A percentile compares a stretch with the other conserved stretches of the same genome.
phyloP scores from a whole-genome alignment of 2,329 filamentous ascomycete species.

The Sporothrix sp. region DNA sequence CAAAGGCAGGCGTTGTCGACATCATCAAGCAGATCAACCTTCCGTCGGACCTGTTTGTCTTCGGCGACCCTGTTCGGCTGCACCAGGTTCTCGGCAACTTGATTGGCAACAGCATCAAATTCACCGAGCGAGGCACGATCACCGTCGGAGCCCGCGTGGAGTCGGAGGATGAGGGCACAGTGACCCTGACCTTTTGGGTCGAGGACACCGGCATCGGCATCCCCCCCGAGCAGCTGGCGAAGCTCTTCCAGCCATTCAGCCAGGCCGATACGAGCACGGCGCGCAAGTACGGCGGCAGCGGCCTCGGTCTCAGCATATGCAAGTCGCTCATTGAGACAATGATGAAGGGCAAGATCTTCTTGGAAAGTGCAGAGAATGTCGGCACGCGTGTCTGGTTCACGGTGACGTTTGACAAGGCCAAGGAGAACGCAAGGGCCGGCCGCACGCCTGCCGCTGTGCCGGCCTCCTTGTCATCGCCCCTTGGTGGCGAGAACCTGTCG shows the following conservation, averaged over 20 bases:
- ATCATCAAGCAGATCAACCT: conserved; percentile 62
- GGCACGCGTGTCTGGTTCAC: conserved; percentile 72
- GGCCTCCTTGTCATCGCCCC: conserved; percentile 9
- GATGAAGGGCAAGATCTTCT: conserved; percentile 75
- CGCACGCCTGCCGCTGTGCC: conserved; percentile 7
- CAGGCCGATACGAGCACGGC: conserved; percentile 88
- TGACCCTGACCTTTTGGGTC: conserved; percentile 75
- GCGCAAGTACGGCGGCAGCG: conserved; percentile 83
- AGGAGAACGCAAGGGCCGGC: background rate
- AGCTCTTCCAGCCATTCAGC: conserved; percentile 85
- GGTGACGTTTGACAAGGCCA: conserved; percentile 73
- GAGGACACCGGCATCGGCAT: conserved; percentile 89
- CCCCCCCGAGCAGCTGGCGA: conserved; percentile 67
- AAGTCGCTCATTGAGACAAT: conserved; percentile 89
- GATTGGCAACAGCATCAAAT: conserved; percentile 88
- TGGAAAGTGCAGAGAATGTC: conserved; percentile 64
- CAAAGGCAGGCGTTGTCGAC: conserved; percentile 51
- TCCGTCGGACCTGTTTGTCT: conserved; percentile 60
- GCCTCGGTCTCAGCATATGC: conserved; percentile 85
- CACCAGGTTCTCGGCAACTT: conserved; percentile 70
- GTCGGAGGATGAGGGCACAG: conserved; percentile 57
- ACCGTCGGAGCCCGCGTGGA: conserved; percentile 71
- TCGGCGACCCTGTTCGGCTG: conserved; percentile 55
- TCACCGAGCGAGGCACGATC: conserved; percentile 77
- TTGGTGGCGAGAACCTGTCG: background rate